Percentiles rank a stretch among this genome's conserved stretches.
phyloP scores from a whole-genome alignment of 108 stramenopile species.

The Skeletonema tropicum region DNA sequence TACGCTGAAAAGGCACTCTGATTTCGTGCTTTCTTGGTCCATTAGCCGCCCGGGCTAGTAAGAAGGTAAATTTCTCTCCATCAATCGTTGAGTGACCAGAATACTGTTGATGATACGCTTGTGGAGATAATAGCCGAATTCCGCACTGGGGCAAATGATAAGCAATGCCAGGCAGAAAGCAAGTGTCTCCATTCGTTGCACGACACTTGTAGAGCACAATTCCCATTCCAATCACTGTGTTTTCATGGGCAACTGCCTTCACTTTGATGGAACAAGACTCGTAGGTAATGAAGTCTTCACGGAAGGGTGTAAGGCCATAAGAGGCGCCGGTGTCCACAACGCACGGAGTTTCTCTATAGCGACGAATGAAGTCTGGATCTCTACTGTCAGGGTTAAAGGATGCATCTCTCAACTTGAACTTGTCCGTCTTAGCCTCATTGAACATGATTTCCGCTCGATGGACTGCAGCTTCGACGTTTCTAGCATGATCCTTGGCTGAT shows the following conservation, averaged over 20 bases:
- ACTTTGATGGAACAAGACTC: background rate
- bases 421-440: too few relatives aligned
- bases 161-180: background rate
- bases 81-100: background rate
- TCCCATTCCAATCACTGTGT: constrained; percentile 20
- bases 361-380: too few relatives aligned
- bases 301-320: constrained; percentile 12
- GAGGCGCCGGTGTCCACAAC: constrained; percentile 26
- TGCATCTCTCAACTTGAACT: too few relatives aligned
- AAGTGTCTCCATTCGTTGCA: background rate
- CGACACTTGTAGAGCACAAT: constrained; percentile 6
- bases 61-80: background rate
- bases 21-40: background rate
- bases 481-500: too few relatives aligned
- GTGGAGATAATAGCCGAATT: constrained; percentile 17
- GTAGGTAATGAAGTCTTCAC: constrained; percentile 21
- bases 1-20: background rate
- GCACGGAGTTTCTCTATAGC: background rate
- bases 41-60: background rate
- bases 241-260: background rate
- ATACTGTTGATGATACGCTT: constrained; percentile 13
- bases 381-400: too few relatives aligned
- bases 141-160: constrained; percentile 14
- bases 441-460: too few relatives aligned
- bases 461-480: too few relatives aligned